phyloP scores from a whole-genome alignment of 1,139 yeast species.

The Wickerhamomyces sp. region DNA sequence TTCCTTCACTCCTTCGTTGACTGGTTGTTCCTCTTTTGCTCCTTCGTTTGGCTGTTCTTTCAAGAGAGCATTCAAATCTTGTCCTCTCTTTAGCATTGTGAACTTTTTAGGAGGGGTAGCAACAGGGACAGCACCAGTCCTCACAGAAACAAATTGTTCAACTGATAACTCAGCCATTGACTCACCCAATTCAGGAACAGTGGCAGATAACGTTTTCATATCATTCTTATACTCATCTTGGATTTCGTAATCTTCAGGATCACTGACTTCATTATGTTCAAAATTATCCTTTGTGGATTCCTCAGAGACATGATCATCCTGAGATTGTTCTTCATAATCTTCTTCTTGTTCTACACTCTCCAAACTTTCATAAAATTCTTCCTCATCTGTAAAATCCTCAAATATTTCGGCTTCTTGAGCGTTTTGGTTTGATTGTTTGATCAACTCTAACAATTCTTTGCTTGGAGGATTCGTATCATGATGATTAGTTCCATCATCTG shows the following conservation, averaged over 20 bases:
- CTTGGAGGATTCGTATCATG: constrained; percentile 12
- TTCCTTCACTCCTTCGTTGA: background rate
- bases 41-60: constrained; percentile 2
- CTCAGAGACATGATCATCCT: background rate
- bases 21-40: background rate
- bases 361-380: constrained; percentile 22
- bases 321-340: background rate
- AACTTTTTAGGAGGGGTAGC: constrained; percentile 16
- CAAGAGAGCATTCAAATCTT: constrained; percentile 13
- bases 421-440: constrained; percentile 12
- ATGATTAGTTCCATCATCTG: background rate
- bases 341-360: constrained; percentile 7
- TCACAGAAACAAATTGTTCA: constrained; percentile 13
- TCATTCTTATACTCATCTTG: constrained; percentile 9
- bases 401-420: constrained; percentile 17
- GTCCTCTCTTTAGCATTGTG: constrained; percentile 31
- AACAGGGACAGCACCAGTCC: constrained; percentile 33
- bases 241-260: constrained; percentile 8
- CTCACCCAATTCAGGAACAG: constrained; percentile 3
- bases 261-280: constrained; percentile 9
- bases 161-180: constrained; percentile 6
- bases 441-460: constrained; percentile 16
- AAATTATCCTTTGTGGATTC: constrained; percentile 3
- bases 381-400: constrained; percentile 18
- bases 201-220: constrained; percentile 9